These are phyloP conservation scores for Boletus rubescentipes DNA, from an alignment of 768 basidiomycete species.

Conservation along the genomic window DNA sequence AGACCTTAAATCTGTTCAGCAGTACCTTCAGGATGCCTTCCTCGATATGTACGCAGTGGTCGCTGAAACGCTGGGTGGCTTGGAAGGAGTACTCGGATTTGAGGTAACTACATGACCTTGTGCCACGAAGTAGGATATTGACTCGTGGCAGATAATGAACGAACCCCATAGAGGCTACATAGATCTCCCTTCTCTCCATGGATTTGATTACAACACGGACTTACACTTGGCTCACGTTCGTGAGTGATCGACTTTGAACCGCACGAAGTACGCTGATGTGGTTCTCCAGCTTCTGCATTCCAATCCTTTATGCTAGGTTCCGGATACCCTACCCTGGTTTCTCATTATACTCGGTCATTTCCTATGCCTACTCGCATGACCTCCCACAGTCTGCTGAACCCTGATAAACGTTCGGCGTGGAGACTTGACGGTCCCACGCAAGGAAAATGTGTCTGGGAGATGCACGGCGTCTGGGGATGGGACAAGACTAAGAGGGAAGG, in stretches of 20 bases:
- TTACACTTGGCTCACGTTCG: slow-evolving; percentile 81
- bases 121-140: neutral
- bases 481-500: slow-evolving; percentile 61
- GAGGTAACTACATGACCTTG: slow-evolving; percentile 52
- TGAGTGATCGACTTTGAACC: slow-evolving; percentile 38
- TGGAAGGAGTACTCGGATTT: slow-evolving; percentile 84
- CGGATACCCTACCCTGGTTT: slow-evolving; percentile 79
- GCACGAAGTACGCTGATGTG: neutral
- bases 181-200: slow-evolving; percentile 73
- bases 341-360: slow-evolving; percentile 81
- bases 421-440: slow-evolving; percentile 66
- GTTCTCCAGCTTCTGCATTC: slow-evolving; percentile 65
- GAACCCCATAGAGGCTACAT: slow-evolving; percentile 95
- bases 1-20: slow-evolving; percentile 64
- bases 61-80: slow-evolving; percentile 62
- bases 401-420: slow-evolving; percentile 64
- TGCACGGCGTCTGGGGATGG: slow-evolving; percentile 95
- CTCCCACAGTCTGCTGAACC: slow-evolving; percentile 57
- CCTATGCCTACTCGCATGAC: slow-evolving; percentile 81
- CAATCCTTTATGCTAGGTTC: slow-evolving; percentile 92
- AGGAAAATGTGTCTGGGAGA: slow-evolving; percentile 81
- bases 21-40: slow-evolving; percentile 81
- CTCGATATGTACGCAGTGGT: slow-evolving; percentile 73
- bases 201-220: slow-evolving; percentile 93
- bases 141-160: slow-evolving; percentile 71